Evolutionary conservation across 768 basidiomycete genomes (phyloP), one percentile per base, ranked within the genome.

Genomic region (Boletus huronensis): DNA sequence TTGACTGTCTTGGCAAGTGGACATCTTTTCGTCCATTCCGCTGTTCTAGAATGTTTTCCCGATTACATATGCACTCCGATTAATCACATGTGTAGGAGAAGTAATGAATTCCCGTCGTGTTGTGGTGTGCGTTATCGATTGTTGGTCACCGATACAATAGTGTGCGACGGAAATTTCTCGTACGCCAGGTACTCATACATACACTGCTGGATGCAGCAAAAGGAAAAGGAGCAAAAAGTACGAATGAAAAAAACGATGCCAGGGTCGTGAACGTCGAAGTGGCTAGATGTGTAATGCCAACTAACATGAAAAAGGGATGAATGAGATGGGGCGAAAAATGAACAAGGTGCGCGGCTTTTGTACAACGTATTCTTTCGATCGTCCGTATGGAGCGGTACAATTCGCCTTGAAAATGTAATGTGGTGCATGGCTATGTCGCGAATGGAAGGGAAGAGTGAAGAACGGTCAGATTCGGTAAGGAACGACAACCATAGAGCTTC

Each of bases 181-280:
- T 69, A 74, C 58, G 52, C 66, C 53, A 49, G 69, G 69, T 71
- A 72, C 63, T 61, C 26, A 71, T 72, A 72, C 63, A 69, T 70
- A 69, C 45, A 53, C 6, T 47, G 66, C 63, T 58, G 54, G 9
- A 57, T 53, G 51, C 55, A 51, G 51, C 56, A 52, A 55, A 58
- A 48, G 16, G 21, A 41, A 35, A 11, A 41, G 13, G 19, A 14
- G 23, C 23, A n/a, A 38, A 49, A 53, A 40, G 44, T 31, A 31
- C 50, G 48, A 50, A 55, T 44, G 43, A 5, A 40, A 54, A 48
- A 50, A 67, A 52, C n/a, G 49, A 53, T 57, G 50, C 53, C 40
- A 43, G 44, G 52, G 50, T 57, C 41, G 56, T 31, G 60, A 62
- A 58, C 53, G 50, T 71, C 58, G 62, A 71, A 67, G 63, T 53